Base-by-base conservation (phyloP, 805 yeast genomes). In the Ogataea zsoltii region DNA sequence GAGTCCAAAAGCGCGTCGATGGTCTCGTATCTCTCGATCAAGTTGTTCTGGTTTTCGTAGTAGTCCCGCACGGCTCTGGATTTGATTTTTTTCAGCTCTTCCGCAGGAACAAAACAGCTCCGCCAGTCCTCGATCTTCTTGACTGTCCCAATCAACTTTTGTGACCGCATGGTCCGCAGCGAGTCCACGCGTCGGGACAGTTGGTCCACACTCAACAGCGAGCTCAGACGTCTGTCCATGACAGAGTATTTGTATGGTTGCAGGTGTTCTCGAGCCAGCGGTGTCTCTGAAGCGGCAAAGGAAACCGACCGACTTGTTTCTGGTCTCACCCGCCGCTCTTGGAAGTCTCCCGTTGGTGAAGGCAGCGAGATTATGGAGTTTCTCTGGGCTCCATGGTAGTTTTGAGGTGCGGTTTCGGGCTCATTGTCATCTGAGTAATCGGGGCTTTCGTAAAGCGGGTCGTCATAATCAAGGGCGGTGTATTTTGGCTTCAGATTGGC, bases 1-100 rank as follows among this genome's bases (percentile, higher is more conserved):
- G 88, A 77, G 57, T 85, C 94, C 37, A 86, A 69, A 41, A 85
- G 67, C 41, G 70, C 68, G 59, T 86, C 95, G 19, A 86, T 79
- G 46, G 78, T 84, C 30, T 62, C 61, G 55, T 77, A 83, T 42
- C 78, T 68, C 18, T 73, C 76, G 42, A 85, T 78, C 42, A 81
- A 59, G 33, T 71, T 77, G 60, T 86, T 86, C 63, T 85, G 92
- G 2, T 66, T 59, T 33, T 63, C 62, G 63, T 87, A 86, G 61
- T 67, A 85, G 15, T 60, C 45, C 21, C 70, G 64, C 4, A 77
- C 41, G 10, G 53, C 44, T 33, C 51, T 60, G 17, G 56, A 64
- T 37, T 60, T 60, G 14, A 63, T 49, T 7, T 44, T 51, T 13
- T 54, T 41, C 25, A 69, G 41, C 29, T 54, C 55, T 0, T 51